Evolutionary conservation across 495 filamentous ascomycete genomes (phyloP).

Genomic region (Staphylotrichum longicolle): DNA sequence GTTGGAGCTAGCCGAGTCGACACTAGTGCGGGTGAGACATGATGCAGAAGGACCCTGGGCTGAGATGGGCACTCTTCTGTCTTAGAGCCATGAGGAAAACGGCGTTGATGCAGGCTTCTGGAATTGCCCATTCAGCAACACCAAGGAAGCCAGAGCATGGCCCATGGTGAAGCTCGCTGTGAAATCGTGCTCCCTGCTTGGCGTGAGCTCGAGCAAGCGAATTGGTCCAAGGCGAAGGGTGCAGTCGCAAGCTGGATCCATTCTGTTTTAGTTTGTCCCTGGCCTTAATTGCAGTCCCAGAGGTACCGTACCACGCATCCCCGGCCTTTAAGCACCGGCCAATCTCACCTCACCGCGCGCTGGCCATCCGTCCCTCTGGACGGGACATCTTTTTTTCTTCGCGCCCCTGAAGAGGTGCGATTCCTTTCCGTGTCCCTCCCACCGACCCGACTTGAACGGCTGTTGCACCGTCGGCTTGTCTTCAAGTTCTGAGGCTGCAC

Average conservation of each 20-base stretch:
- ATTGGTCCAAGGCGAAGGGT: slow-evolving; percentile 19
- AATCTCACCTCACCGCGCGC: slow-evolving; percentile 22
- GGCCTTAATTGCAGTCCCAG: slow-evolving; percentile 20
- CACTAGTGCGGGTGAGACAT: slow-evolving; percentile 8
- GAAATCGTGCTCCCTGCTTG: slow-evolving; percentile 8
- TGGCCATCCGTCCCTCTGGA: slow-evolving; percentile 5
- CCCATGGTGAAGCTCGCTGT: not conserved
- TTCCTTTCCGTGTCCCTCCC: slow-evolving; percentile 16
- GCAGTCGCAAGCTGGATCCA: slow-evolving; percentile 16
- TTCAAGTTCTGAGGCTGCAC: not conserved
- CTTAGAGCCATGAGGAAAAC: not conserved
- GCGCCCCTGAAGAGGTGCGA: slow-evolving; percentile 16
- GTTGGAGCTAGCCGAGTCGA: not conserved
- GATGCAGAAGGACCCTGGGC: slow-evolving; percentile 4
- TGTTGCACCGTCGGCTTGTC: slow-evolving; percentile 11
- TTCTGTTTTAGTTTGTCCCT: slow-evolving; percentile 24
- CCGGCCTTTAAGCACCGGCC: slow-evolving; percentile 23
- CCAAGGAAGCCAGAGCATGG: not conserved
- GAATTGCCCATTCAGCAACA: slow-evolving; percentile 3
- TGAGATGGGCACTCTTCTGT: not conserved
- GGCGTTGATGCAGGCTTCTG: not conserved
- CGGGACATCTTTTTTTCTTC: slow-evolving; percentile 17
- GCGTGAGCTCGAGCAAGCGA: slow-evolving; percentile 15
- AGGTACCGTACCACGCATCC: slow-evolving; percentile 19
- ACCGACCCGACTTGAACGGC: slow-evolving; percentile 11